Conservation (phyloP, 495 filamentous ascomycete genomes). For the Glonium stellatum region DNA sequence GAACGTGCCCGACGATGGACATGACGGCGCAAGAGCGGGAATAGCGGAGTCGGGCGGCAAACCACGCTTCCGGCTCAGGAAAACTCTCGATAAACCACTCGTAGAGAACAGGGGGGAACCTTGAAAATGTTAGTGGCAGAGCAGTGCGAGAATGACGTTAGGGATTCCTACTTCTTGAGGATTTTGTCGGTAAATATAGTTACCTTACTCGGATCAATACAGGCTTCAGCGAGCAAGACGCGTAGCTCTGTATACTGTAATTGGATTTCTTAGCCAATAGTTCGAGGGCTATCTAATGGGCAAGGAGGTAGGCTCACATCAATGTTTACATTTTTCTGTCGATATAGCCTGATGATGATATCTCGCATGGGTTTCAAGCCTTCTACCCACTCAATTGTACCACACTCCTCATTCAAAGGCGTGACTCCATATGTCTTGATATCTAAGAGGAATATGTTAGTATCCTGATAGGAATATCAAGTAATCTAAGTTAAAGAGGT, state of each 20-base stretch:
- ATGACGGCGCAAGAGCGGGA: slow-evolving; percentile 92
- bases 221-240: slow-evolving; percentile 51
- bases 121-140: background rate
- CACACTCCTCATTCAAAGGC: slow-evolving; percentile 94
- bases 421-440: slow-evolving; percentile 97
- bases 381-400: slow-evolving; percentile 98
- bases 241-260: slow-evolving; percentile 49
- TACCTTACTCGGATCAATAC: slow-evolving; percentile 47
- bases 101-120: slow-evolving; percentile 73
- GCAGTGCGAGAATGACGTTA: slow-evolving; percentile 31
- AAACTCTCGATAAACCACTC: slow-evolving; percentile 96
- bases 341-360: slow-evolving; percentile 73
- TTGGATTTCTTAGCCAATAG: background rate
- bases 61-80: slow-evolving; percentile 86
- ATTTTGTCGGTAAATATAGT: slow-evolving; percentile 60
- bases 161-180: background rate
- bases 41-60: slow-evolving; percentile 81
- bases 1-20: slow-evolving; percentile 93
- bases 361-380: slow-evolving; percentile 89
- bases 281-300: background rate
- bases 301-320: slow-evolving; percentile 35
- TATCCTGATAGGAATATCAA: background rate
- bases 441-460: slow-evolving; percentile 31
- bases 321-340: slow-evolving; percentile 55
- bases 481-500: background rate